Base-by-base conservation (phyloP, 1,284 basidiomycete genomes). In the Cystobasidiaceae sp. region DNA sequence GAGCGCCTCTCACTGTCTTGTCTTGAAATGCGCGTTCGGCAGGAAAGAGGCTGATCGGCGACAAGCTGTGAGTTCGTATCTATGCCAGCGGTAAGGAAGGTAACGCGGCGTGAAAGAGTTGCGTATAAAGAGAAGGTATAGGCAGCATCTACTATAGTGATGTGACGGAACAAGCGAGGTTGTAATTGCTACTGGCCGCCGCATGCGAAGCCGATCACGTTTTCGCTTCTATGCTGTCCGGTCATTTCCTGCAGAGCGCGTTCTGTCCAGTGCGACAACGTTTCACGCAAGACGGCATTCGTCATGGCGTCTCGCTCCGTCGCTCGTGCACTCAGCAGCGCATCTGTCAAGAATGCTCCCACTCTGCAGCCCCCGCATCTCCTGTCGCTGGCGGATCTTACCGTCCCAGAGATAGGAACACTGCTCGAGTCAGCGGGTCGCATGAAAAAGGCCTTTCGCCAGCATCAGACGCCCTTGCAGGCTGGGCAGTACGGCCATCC, bases 331-430 rank as follows among this genome's bases (percentile, higher is more conserved):
- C 32, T 64, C 21, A 56, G n/a, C n/a, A n/a, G 51, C 51, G 34
- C 46, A 1, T 41, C 58, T 2, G 58, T 34, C 17, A 0, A 27
- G 4, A 46, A 23, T 27, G 23, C 50, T 19, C 44, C 61, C 15
- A 52, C 43, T 11, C 27, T 23, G 8, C 55, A 43, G 27, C 76
- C 77, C 15, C 87, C 87, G 1, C 88, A 88, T 75, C 79, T 93
- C 0, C 84, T 93, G 83, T 88, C 88, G 7, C 80, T 93, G 68
- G 91, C 90, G 9, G 90, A 93, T 80, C 82, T 93, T 23, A 81
- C 81, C 33, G 83, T 82, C 7, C 80, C 81, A 0, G 87, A 93
- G 74, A 89, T 93, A 50, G 69, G 70, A 37, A 62, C 56, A 8
- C 67, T 74, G 43, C 69, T 74, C 64, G 63, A 70, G 56, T 71